Evolutionary conservation across 192 early-diverging fungal genomes (phyloP), one percentile per base, ranked within the genome.

Genomic region (Umbelopsis sp.): DNA sequence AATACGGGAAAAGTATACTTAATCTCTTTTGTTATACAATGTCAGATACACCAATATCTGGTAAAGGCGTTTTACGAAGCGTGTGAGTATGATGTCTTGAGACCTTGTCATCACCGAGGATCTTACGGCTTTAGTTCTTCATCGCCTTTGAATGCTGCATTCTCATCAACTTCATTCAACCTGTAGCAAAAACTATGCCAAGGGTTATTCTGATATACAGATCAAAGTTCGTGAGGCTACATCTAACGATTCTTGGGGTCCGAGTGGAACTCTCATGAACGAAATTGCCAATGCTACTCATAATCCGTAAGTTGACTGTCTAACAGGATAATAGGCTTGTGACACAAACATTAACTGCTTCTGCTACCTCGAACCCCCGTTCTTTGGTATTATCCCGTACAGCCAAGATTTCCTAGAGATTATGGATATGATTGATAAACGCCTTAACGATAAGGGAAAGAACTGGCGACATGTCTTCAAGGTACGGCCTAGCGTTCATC

Each of bases 381-480:
- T 20, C 34, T 69, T 45, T 26, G 38, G 26, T 52, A 34, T 45
- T 38, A 22, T 45, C 25, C 14, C 32, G 59, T n/a, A 45, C 69
- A 91, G 96, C 52, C 90, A 90, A 53, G 93, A 95, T 52, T 97
- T 96, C 86, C 59, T 95, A 68, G 96, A 95, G 71, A 94, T 99
- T 59, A 98, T 99, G 96, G 95, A 97, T 73, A 96, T 99, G 81
- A 76, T 99, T 32, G 96, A 99, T 77, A 98, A 97, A 86, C 88
- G 96, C 10, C 82, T 99, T 77, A 97, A 98, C 74, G 97, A 99
- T 82, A 91, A 91, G 74, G 97, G 97, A 43, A 97, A 96, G 82
- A 91, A 97, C 83, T 99, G 97, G 97, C 85, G 96, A 68, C 97
- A 99, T 81, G 96, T 99, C 32, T 98, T 94, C 80, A 99, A 99